Conservation (phyloP, 139 green algal genomes). For the Coelastrella sp. region DNA sequence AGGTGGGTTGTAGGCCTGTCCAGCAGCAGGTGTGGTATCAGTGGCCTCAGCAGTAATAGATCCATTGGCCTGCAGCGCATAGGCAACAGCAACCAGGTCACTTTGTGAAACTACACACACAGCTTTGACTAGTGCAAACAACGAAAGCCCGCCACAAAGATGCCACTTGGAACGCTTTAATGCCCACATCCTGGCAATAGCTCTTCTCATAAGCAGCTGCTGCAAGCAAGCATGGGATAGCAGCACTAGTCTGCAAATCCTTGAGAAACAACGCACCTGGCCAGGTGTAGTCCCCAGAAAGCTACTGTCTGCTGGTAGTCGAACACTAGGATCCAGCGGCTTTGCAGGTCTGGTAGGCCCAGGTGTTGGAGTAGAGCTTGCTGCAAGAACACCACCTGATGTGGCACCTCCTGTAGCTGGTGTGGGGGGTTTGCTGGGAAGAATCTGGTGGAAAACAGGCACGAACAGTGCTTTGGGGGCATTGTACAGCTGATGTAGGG, state of each 20-base stretch:
- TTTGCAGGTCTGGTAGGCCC: neutral
- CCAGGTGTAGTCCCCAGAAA: neutral
- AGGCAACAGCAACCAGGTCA: too few species aligned
- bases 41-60: neutral
- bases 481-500: constrained; percentile 71
- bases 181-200: too few species aligned
- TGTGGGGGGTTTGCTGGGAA: constrained; percentile 43
- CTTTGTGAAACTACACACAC: too few species aligned
- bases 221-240: neutral
- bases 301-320: neutral
- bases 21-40: neutral
- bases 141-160: too few species aligned
- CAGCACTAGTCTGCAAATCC: neutral
- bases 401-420: neutral
- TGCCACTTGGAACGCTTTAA: too few species aligned
- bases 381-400: neutral
- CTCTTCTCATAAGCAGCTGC: too few species aligned
- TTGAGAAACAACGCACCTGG: neutral
- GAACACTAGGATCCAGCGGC: constrained; percentile 36
- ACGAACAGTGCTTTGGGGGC: constrained; percentile 52
- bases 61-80: constrained; percentile 19
- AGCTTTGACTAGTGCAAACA: too few species aligned
- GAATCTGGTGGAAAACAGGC: constrained; percentile 36
- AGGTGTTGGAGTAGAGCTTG: neutral
- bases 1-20: neutral